Conservation (phyloP, 768 basidiomycete genomes). For the Asterophora parasitica region DNA sequence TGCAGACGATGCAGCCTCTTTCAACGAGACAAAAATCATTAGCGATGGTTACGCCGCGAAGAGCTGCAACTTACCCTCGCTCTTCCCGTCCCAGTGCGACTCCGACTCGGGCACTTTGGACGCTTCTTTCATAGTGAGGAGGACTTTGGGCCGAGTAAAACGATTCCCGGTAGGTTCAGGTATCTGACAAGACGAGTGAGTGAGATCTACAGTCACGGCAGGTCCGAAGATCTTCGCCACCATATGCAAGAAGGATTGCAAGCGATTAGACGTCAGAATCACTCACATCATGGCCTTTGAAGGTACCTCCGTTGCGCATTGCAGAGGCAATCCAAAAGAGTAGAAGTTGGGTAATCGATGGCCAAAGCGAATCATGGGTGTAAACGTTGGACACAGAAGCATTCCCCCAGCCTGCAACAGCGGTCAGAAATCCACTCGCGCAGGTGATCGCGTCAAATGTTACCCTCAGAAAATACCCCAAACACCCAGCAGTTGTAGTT, state of each 20-base stretch:
- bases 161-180: slow-evolving; percentile 33
- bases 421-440: not conserved
- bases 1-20: slow-evolving; percentile 34
- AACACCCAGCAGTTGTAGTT: slow-evolving; percentile 60
- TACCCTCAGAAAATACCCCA: slow-evolving; percentile 56
- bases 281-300: slow-evolving; percentile 37
- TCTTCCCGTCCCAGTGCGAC: slow-evolving; percentile 41
- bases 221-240: slow-evolving; percentile 8
- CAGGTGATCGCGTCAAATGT: not conserved
- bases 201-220: slow-evolving; percentile 11
- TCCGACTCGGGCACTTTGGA: slow-evolving; percentile 30
- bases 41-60: too few species aligned
- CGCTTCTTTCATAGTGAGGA: slow-evolving; percentile 18
- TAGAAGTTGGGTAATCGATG: slow-evolving; percentile 48
- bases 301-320: slow-evolving; percentile 33
- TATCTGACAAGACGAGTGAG: slow-evolving; percentile 29
- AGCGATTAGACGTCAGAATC: not conserved
- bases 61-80: slow-evolving; percentile 25
- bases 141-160: slow-evolving; percentile 23
- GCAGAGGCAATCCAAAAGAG: slow-evolving; percentile 55
- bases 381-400: slow-evolving; percentile 48
- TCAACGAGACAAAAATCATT: not conserved
- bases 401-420: slow-evolving; percentile 42
- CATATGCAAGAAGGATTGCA: slow-evolving; percentile 12
- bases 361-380: slow-evolving; percentile 31